Conservation (phyloP, 2,329 filamentous ascomycete species). For the Cercospora citrullina region DNA sequence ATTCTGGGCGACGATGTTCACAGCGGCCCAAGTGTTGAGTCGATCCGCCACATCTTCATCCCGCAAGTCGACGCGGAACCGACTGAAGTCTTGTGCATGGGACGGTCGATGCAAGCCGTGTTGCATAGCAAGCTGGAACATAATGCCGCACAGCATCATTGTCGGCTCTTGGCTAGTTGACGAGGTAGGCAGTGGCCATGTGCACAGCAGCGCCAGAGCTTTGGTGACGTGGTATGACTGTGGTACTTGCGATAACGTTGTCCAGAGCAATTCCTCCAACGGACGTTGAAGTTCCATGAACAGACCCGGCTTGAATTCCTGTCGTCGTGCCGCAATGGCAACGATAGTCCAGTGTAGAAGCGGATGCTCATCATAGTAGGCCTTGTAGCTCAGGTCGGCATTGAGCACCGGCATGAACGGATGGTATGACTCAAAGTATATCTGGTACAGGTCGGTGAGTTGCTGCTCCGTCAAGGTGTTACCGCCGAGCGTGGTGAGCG, state of each 20-base stretch:
- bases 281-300: constrained; percentile 66
- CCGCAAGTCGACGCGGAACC: constrained; percentile 65
- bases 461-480: constrained; percentile 47
- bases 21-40: constrained; percentile 78
- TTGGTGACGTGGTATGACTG: constrained; percentile 80
- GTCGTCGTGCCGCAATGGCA: constrained; percentile 72
- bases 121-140: constrained; percentile 85
- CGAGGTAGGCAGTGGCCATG: constrained; percentile 80
- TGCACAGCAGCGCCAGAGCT: constrained; percentile 75
- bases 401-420: constrained; percentile 76
- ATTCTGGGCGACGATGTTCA: constrained; percentile 78
- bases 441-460: constrained; percentile 62
- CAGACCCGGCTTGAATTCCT: constrained; percentile 61
- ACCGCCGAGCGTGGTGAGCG: constrained; percentile 59
- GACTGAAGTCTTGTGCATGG: constrained; percentile 79
- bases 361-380: constrained; percentile 74
- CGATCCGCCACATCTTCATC: constrained; percentile 78
- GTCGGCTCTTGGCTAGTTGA: constrained; percentile 78
- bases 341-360: constrained; percentile 85
- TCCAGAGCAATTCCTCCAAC: constrained; percentile 72
- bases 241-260: constrained; percentile 73
- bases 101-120: constrained; percentile 79
- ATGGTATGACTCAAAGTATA: constrained; percentile 76
- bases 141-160: constrained; percentile 76
- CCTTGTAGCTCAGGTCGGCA: constrained; percentile 49